A percentile compares a stretch with the other conserved stretches of the same genome.
Evolutionary conservation across 2,329 filamentous ascomycete genomes (phyloP).

Genomic region (Beauveria scarabaeidicola): DNA sequence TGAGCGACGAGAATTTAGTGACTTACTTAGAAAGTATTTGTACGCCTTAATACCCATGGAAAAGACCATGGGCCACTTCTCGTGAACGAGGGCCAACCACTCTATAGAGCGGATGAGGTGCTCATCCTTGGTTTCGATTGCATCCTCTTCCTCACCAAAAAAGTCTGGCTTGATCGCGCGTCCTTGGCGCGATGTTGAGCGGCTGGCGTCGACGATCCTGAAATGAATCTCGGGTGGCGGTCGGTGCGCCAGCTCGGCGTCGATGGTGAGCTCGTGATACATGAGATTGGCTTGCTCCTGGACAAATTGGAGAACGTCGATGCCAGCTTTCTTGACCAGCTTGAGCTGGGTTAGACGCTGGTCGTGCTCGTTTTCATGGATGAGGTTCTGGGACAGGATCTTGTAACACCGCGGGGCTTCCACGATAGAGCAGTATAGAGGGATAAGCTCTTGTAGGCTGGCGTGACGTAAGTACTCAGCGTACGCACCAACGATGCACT

Average conservation of each 20-base stretch:
- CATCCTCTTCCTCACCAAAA: conserved; percentile 51
- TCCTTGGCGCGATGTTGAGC: conserved; percentile 33
- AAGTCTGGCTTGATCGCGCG: conserved; percentile 63
- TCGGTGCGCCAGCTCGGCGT: conserved; percentile 6
- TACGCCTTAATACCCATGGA: conserved; percentile 63
- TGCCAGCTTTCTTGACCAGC: conserved; percentile 64
- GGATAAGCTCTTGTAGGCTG: conserved; percentile 68
- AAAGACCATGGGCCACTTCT: conserved; percentile 64
- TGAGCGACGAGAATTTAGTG: background rate
- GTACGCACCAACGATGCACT: conserved; percentile 75
- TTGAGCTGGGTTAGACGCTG: conserved; percentile 61
- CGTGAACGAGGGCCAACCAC: conserved; percentile 72
- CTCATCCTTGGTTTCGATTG: conserved; percentile 54
- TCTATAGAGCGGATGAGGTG: conserved; percentile 70
- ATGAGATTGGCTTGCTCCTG: conserved; percentile 53
- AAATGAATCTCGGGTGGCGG: conserved; percentile 39
- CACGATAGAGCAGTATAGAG: conserved; percentile 79
- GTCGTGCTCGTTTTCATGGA: conserved; percentile 57
- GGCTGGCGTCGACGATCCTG: conserved; percentile 38
- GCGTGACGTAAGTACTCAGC: conserved; percentile 68
- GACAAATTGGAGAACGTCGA: conserved; percentile 68
- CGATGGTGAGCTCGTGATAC: conserved; percentile 36
- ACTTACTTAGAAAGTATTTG: conserved; percentile 75
- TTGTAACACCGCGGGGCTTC: conserved; percentile 55
- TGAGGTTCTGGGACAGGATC: conserved; percentile 67